Evolutionary conservation across 2,329 filamentous ascomycete species (phyloP).

Genomic region (Alternaria hordeiaustralica): DNA sequence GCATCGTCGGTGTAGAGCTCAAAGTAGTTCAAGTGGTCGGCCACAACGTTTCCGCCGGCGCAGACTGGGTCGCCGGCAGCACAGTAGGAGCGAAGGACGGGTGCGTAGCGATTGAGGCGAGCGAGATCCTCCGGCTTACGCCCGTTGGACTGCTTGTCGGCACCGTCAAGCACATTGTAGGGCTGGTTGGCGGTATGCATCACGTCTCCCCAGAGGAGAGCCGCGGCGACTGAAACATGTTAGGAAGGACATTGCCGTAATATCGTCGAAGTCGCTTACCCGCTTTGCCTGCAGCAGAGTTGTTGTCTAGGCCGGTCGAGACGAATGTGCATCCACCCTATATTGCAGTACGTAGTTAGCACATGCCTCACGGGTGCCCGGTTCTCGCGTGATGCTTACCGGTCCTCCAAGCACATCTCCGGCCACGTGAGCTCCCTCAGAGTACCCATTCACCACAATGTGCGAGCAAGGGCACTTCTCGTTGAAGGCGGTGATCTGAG

Average conservation of each 20-base stretch:
- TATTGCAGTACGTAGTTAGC: background rate
- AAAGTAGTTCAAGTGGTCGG: constrained; percentile 66
- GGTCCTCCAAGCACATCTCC: constrained; percentile 64
- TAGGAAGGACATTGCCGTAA: background rate
- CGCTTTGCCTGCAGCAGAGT: constrained; percentile 26
- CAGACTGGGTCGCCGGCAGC: constrained; percentile 67
- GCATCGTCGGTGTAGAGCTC: constrained; percentile 29
- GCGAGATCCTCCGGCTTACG: constrained; percentile 19
- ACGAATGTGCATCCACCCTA: constrained; percentile 24
- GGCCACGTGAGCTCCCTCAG: constrained; percentile 65
- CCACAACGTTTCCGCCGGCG: constrained; percentile 65
- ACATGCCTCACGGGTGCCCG: background rate
- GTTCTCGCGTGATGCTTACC: background rate
- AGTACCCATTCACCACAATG: constrained; percentile 66
- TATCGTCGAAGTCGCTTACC: constrained; percentile 15
- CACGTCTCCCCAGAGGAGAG: constrained; percentile 31
- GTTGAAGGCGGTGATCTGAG: constrained; percentile 61
- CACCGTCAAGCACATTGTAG: constrained; percentile 31
- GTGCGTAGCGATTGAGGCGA: constrained; percentile 42
- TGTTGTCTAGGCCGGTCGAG: constrained; percentile 23
- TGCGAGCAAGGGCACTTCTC: constrained; percentile 61
- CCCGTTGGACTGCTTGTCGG: constrained; percentile 16
- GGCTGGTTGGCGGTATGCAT: constrained; percentile 29
- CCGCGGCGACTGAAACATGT: constrained; percentile 14
- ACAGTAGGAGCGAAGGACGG: constrained; percentile 67